phyloP scores from a whole-genome alignment of 2,329 filamentous ascomycete genomes.

The Monosporascus sp. region DNA sequence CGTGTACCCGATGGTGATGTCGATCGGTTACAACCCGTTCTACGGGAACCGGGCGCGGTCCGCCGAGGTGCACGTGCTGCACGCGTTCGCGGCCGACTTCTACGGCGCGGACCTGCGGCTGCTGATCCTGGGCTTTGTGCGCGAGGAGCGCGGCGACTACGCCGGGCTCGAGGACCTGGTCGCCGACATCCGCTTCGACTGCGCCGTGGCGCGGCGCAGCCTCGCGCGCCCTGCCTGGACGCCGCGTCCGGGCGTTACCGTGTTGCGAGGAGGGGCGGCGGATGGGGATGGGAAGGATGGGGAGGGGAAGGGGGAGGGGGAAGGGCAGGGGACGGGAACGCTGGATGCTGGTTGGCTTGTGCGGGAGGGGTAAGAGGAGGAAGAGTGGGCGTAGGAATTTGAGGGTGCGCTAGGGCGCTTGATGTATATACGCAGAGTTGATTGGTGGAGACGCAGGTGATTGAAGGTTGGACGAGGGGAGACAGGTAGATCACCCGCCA shows the following conservation, averaged over 20 bases:
- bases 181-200: constrained; percentile 83
- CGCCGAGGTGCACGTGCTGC: constrained; percentile 87
- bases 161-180: constrained; percentile 75
- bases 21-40: constrained; percentile 94
- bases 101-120: constrained; percentile 78
- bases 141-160: constrained; percentile 79
- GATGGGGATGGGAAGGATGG: constrained; percentile 5
- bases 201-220: constrained; percentile 72
- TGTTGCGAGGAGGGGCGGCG: constrained; percentile 22
- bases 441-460: too few relatives aligned
- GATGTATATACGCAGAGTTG: too few relatives aligned
- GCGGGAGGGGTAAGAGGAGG: neutral
- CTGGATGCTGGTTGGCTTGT: constrained; percentile 28
- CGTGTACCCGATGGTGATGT: constrained; percentile 85
- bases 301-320: neutral
- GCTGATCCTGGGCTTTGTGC: constrained; percentile 78
- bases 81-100: constrained; percentile 72
- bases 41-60: constrained; percentile 86
- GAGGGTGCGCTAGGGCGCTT: neutral
- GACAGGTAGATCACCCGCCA: too few relatives aligned
- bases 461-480: too few relatives aligned
- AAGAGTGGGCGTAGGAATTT: neutral
- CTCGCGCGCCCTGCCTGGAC: constrained; percentile 61
- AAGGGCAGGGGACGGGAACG: constrained; percentile 7
- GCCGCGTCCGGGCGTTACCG: constrained; percentile 32